Evolutionary conservation across 371 early-diverging fungal genomes (phyloP).

Genomic region (Mucor lusitanicus): DNA sequence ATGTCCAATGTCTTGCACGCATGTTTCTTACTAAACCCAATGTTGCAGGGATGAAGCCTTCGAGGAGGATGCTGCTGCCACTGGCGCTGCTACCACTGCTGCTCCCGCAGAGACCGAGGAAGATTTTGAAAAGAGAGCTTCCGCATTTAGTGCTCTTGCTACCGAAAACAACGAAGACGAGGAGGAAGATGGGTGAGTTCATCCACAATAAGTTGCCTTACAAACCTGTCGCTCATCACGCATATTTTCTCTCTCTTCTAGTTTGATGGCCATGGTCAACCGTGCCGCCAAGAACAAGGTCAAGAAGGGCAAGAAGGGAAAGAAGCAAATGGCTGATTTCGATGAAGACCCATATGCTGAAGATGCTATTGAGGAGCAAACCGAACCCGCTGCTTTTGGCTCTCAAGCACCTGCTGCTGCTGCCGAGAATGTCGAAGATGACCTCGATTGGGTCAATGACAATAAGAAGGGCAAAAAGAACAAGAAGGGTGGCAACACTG

Average conservation of each 20-base stretch:
- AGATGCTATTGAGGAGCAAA: slow-evolving; percentile 9
- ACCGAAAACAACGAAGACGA: slow-evolving; percentile 38
- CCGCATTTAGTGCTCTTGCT: slow-evolving; percentile 35
- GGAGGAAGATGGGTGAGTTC: slow-evolving; percentile 35
- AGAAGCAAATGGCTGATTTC: slow-evolving; percentile 23
- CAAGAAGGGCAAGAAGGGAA: slow-evolving; percentile 52
- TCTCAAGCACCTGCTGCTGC: slow-evolving; percentile 8
- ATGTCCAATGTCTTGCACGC: neutral
- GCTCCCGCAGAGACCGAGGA: slow-evolving; percentile 38
- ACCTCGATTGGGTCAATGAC: slow-evolving; percentile 37
- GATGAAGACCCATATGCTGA: slow-evolving; percentile 28
- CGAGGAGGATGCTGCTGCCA: slow-evolving; percentile 36
- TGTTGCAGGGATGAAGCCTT: slow-evolving; percentile 30
- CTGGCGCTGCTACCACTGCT: slow-evolving; percentile 34
- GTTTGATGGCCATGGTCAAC: slow-evolving; percentile 56
- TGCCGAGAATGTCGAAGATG: slow-evolving; percentile 31
- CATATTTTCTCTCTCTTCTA: slow-evolving; percentile 15
- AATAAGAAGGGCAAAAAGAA: slow-evolving; percentile 47
- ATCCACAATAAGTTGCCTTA: no score
- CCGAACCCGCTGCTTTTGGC: slow-evolving; percentile 14
- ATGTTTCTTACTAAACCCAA: neutral
- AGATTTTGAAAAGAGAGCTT: slow-evolving; percentile 36
- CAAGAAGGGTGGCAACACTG: slow-evolving; percentile 32
- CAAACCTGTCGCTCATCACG: neutral
- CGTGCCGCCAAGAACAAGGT: slow-evolving; percentile 52